These are phyloP conservation scores for Pseudogymnoascus sp. DNA, from an alignment of 2,329 filamentous ascomycete genomes.

Conservation along the genomic window DNA sequence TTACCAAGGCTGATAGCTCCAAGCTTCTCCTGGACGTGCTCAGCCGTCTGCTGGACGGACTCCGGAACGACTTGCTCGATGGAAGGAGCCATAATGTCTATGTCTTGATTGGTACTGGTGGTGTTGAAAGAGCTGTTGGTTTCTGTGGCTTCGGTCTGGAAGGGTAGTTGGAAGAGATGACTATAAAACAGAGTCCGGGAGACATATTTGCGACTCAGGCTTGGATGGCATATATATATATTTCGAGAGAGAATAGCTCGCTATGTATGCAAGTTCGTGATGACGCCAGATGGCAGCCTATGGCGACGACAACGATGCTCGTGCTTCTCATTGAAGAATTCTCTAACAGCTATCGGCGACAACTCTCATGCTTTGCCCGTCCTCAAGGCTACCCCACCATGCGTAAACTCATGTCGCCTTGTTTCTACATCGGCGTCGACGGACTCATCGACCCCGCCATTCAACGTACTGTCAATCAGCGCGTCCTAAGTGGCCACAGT, in stretches of 20 bases:
- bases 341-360: not conserved
- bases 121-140: not conserved
- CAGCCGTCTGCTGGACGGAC: constrained; percentile 16
- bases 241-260: not conserved
- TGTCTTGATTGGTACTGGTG: not conserved
- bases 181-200: constrained; percentile 7
- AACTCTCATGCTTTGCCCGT: not conserved
- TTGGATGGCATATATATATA: constrained; percentile 5
- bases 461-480: not conserved
- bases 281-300: constrained; percentile 1
- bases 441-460: not conserved
- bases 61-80: constrained; percentile 15
- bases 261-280: not conserved
- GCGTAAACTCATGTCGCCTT: not conserved
- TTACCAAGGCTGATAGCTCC: constrained; percentile 13
- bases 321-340: not conserved
- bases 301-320: not conserved
- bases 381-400: not conserved
- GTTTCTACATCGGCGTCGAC: not conserved
- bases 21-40: constrained; percentile 22
- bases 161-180: constrained; percentile 5
- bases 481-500: not conserved
- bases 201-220: not conserved
- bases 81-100: constrained; percentile 4
- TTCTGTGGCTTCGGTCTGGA: not conserved